phyloP scores from a whole-genome alignment of 495 filamentous ascomycete genomes.

The Copromyces sp. region DNA sequence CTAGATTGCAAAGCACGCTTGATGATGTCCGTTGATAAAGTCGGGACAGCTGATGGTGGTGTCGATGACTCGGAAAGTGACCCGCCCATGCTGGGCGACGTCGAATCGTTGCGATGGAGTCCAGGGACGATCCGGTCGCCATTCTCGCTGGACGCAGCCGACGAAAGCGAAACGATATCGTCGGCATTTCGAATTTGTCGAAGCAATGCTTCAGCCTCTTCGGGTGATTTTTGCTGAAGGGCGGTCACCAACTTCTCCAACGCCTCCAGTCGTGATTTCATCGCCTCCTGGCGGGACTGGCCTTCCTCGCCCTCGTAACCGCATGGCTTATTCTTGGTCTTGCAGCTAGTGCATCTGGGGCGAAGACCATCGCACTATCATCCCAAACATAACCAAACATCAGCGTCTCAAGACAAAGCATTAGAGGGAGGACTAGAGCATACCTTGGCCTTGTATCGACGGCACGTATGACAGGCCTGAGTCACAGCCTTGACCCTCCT shows the following conservation, averaged over 20 bases:
- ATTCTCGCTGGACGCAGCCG: neutral
- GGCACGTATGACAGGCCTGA: conserved; percentile 18
- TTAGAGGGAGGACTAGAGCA: neutral
- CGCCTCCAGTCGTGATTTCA: conserved; percentile 12
- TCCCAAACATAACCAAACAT: neutral
- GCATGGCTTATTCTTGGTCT: conserved; percentile 8
- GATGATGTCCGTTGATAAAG: neutral
- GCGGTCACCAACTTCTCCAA: conserved; percentile 17
- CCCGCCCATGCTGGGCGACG: neutral
- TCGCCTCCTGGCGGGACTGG: conserved; percentile 18
- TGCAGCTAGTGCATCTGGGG: conserved; percentile 16
- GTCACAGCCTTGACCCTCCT: conserved; percentile 17
- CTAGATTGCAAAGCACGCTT: neutral
- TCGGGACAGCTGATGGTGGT: neutral
- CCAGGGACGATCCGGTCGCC: neutral
- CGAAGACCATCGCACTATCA: conserved; percentile 20
- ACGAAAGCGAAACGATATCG: conserved; percentile 2
- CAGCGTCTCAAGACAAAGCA: neutral
- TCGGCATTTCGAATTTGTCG: conserved; percentile 9
- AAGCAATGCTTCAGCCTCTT: conserved; percentile 16
- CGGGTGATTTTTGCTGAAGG: conserved; percentile 10
- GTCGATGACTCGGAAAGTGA: neutral
- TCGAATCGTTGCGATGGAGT: neutral
- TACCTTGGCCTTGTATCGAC: conserved; percentile 16
- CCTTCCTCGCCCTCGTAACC: conserved; percentile 21